Conservation (phyloP, 2,329 filamentous ascomycete genomes). For the Ophiostoma sp. region DNA sequence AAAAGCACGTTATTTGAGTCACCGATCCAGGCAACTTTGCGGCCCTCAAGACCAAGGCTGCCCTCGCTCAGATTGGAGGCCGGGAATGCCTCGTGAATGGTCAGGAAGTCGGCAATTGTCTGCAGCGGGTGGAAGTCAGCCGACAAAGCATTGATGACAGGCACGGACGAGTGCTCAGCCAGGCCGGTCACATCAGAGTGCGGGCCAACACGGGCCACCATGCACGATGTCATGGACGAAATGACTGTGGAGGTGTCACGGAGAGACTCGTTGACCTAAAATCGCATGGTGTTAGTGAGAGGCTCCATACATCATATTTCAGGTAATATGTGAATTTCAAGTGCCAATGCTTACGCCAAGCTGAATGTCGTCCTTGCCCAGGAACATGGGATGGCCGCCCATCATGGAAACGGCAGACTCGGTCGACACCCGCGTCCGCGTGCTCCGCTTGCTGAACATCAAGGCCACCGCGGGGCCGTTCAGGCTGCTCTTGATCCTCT, state of each 20-base stretch:
- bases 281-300: not conserved
- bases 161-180: slow-evolving; percentile 71
- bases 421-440: slow-evolving; percentile 88
- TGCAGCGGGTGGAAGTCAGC: slow-evolving; percentile 93
- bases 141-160: slow-evolving; percentile 84
- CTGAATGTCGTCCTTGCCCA: slow-evolving; percentile 95
- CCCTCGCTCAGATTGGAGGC: slow-evolving; percentile 41
- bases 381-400: slow-evolving; percentile 93
- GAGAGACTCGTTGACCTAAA: slow-evolving; percentile 85
- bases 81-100: slow-evolving; percentile 76
- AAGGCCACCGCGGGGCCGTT: slow-evolving; percentile 82
- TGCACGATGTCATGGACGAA: slow-evolving; percentile 86
- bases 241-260: slow-evolving; percentile 89
- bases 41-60: slow-evolving; percentile 69
- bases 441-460: slow-evolving; percentile 96
- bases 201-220: slow-evolving; percentile 75
- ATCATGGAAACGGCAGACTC: slow-evolving; percentile 86
- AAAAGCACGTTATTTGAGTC: slow-evolving; percentile 98
- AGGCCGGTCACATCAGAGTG: slow-evolving; percentile 73
- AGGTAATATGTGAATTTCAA: not conserved
- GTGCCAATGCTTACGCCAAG: slow-evolving; percentile 64
- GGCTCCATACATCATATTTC: not conserved
- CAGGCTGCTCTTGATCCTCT: slow-evolving; percentile 63
- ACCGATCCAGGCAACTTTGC: slow-evolving; percentile 95
- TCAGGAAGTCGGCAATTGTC: slow-evolving; percentile 90